Evolutionary conservation across 345 rosid species (phyloP).

Genomic region (Gossypium sturtianum): DNA sequence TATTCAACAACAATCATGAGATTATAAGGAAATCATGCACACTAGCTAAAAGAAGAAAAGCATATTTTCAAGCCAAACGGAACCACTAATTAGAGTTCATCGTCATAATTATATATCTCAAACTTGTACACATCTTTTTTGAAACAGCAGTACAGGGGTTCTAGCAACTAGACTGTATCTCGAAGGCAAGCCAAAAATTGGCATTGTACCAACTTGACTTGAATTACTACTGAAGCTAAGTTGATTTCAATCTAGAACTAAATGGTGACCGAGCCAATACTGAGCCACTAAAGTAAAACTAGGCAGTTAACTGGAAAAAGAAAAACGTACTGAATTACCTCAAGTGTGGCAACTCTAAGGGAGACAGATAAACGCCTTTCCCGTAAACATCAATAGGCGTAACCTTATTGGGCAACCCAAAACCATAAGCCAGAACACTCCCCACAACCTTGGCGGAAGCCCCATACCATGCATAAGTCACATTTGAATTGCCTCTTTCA

Average conservation of each 20-base stretch:
- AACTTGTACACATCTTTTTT: no score
- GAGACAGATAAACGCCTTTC: conserved; percentile 34
- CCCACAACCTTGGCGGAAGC: conserved; percentile 21
- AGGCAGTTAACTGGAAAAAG: neutral
- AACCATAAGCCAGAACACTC: conserved; percentile 36
- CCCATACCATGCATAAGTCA: conserved; percentile 39
- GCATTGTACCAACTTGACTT: neutral
- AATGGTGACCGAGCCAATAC: neutral
- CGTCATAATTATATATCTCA: no score
- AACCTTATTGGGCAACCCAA: conserved; percentile 20
- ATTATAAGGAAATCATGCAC: no score
- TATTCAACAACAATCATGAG: no score
- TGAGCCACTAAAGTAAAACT: neutral
- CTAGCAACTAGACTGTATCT: no score
- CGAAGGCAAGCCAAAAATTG: neutral
- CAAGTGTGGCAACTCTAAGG: conserved; percentile 25
- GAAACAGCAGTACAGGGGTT: no score
- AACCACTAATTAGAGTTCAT: no score
- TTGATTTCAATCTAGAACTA: neutral
- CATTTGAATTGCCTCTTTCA: conserved; percentile 23
- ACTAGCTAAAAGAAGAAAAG: no score
- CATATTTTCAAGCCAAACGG: no score
- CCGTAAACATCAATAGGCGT: conserved; percentile 23
- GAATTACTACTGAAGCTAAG: neutral
- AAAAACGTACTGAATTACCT: conserved; percentile 17